A percentile compares a stretch with the other conserved stretches of the same genome.
Evolutionary conservation across 192 early-diverging fungal species (phyloP).

Genomic region (Podila minutissima): DNA sequence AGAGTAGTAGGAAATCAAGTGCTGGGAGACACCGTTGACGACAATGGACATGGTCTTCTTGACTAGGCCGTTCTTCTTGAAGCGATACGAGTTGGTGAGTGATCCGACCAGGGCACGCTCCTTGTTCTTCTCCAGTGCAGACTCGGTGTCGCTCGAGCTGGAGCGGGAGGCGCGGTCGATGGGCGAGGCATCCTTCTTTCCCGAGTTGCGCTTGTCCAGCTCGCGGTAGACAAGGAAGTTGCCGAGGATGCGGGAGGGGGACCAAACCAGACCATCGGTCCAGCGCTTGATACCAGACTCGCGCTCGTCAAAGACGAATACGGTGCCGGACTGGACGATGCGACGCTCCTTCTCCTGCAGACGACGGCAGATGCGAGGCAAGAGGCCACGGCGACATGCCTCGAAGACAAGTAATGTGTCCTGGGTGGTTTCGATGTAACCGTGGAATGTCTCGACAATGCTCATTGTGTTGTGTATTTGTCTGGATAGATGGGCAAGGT

Average conservation of each 20-base stretch:
- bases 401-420: constrained; percentile 84
- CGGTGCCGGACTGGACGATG: constrained; percentile 75
- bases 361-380: constrained; percentile 76
- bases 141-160: constrained; percentile 46
- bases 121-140: constrained; percentile 57
- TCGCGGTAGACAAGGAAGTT: constrained; percentile 88
- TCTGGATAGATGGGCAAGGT: constrained; percentile 1
- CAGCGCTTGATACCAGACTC: constrained; percentile 88
- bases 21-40: constrained; percentile 70
- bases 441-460: constrained; percentile 68
- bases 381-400: constrained; percentile 73
- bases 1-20: constrained; percentile 67
- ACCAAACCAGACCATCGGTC: constrained; percentile 88
- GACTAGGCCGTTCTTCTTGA: constrained; percentile 71
- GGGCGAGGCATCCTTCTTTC: constrained; percentile 64
- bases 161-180: constrained; percentile 49
- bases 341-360: constrained; percentile 79
- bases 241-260: constrained; percentile 83
- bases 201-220: constrained; percentile 58
- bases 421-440: constrained; percentile 78
- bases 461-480: constrained; percentile 37
- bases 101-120: constrained; percentile 66
- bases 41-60: constrained; percentile 85
- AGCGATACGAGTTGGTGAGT: constrained; percentile 65
- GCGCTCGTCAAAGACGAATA: constrained; percentile 89